phyloP scores from a whole-genome alignment of 164 flowering plant species.

The Houttuynia cordata region DNA sequence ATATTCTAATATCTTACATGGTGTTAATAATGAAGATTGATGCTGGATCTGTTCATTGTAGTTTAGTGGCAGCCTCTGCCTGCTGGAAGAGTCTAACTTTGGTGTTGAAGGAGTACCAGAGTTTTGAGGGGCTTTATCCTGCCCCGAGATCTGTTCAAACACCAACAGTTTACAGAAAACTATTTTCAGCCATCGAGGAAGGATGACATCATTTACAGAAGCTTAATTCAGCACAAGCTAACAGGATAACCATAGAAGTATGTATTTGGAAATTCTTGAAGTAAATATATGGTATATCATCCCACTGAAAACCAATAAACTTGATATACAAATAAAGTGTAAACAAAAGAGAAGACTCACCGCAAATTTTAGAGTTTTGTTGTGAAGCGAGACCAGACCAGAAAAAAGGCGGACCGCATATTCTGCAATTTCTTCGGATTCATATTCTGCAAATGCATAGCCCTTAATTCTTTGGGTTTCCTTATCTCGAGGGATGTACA shows the following conservation, averaged over 20 bases:
- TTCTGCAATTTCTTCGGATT: conserved; percentile 64
- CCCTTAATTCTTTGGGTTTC: conserved; percentile 74
- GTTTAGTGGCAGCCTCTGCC: conserved; percentile 16
- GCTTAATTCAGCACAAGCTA: too few relatives aligned
- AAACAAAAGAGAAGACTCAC: conserved; percentile 25
- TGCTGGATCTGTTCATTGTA: conserved; percentile 20
- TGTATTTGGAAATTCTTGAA: too few relatives aligned
- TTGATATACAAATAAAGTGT: background rate
- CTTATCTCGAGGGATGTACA: conserved; percentile 69
- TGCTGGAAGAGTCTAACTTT: conserved; percentile 14
- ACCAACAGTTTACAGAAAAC: background rate
- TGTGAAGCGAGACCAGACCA: conserved; percentile 71
- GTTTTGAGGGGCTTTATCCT: conserved; percentile 41
- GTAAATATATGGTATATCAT: too few relatives aligned
- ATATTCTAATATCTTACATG: conserved; percentile 19
- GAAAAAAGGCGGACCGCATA: conserved; percentile 84
- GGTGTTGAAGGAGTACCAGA: conserved; percentile 8
- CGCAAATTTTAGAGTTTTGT: conserved; percentile 60
- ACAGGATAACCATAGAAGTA: too few relatives aligned
- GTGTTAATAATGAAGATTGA: conserved; percentile 8
- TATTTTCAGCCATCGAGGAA: background rate
- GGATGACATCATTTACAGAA: background rate
- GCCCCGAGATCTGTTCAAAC: conserved; percentile 65
- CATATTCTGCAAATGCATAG: conserved; percentile 85
- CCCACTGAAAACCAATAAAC: background rate